These are phyloP conservation scores for Colletotrichum scovillei DNA, from an alignment of 2,329 filamentous ascomycete species.

Conservation along the genomic window DNA sequence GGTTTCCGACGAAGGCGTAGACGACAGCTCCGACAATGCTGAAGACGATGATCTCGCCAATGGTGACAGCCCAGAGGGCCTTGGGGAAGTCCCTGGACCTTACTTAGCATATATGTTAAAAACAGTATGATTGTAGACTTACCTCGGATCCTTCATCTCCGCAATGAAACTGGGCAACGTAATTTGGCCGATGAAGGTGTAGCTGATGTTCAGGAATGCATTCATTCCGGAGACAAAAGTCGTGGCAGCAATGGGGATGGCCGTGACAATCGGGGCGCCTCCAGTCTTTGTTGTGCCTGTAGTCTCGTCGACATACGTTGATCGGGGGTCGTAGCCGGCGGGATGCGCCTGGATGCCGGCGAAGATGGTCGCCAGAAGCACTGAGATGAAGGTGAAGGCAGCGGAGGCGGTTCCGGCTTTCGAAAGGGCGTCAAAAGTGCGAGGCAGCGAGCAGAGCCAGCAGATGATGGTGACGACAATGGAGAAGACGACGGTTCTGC, in stretches of 20 bases:
- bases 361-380: conserved; percentile 86
- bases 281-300: conserved; percentile 43
- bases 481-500: conserved; percentile 84
- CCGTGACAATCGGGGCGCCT: conserved; percentile 76
- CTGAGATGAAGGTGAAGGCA: conserved; percentile 89
- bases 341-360: conserved; percentile 81
- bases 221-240: conserved; percentile 86
- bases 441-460: conserved; percentile 82
- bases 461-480: conserved; percentile 80
- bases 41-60: conserved; percentile 88
- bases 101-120: conserved; percentile 3
- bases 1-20: conserved; percentile 88
- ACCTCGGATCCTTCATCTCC: conserved; percentile 80
- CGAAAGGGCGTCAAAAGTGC: conserved; percentile 85
- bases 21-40: conserved; percentile 83
- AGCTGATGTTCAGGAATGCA: conserved; percentile 94
- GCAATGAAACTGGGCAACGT: conserved; percentile 95
- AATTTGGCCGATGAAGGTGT: conserved; percentile 96
- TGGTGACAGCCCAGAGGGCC: conserved; percentile 89
- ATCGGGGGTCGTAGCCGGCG: conserved; percentile 68
- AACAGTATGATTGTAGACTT: conserved; percentile 21
- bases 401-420: conserved; percentile 84
- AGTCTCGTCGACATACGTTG: conserved; percentile 46
- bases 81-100: conserved; percentile 83
- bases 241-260: conserved; percentile 74